Percentiles rank a stretch among this genome's conserved stretches.
phyloP scores from a whole-genome alignment of 2,329 filamentous ascomycete species.

The Pyrenophora seminiperda region DNA sequence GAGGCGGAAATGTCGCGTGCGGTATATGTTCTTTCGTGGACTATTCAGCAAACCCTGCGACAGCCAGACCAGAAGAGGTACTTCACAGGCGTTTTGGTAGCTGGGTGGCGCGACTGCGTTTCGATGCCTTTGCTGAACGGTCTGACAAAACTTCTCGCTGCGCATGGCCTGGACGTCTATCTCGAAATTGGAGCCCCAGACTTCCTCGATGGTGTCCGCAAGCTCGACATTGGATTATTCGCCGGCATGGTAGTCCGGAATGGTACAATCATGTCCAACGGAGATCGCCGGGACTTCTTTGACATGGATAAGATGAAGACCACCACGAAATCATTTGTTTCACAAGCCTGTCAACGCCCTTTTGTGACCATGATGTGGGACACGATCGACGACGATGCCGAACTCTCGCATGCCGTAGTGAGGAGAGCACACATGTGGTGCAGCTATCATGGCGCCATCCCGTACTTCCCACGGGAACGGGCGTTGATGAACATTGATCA shows the following conservation, averaged over 20 bases:
- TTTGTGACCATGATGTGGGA: conserved; percentile 50
- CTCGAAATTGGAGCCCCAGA: conserved; percentile 43
- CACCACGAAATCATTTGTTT: conserved; percentile 46
- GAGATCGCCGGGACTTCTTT: conserved; percentile 46
- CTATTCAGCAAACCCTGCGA: conserved; percentile 32
- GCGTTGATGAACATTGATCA: conserved; percentile 34
- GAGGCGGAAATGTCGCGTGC: conserved; percentile 36
- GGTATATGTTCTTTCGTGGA: conserved; percentile 33
- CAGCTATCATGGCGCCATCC: conserved; percentile 44
- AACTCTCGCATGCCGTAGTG: conserved; percentile 44
- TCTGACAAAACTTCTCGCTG: conserved; percentile 34
- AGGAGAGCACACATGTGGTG: conserved; percentile 47
- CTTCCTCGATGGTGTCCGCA: conserved; percentile 36
- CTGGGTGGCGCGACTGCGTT: conserved; percentile 42
- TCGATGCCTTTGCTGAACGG: conserved; percentile 38
- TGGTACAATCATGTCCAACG: conserved; percentile 42
- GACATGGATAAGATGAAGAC: conserved; percentile 49
- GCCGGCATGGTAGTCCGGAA: conserved; percentile 43
- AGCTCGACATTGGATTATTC: conserved; percentile 35
- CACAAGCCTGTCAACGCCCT: conserved; percentile 42
- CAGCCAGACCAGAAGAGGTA: conserved; percentile 31
- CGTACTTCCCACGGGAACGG: conserved; percentile 33
- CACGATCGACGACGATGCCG: conserved; percentile 41
- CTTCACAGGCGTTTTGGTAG: conserved; percentile 43
- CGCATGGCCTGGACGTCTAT: conserved; percentile 42